These are phyloP conservation scores for Oryza nivara DNA, from an alignment of 176 grass and related monocot species.

Conservation along the genomic window DNA sequence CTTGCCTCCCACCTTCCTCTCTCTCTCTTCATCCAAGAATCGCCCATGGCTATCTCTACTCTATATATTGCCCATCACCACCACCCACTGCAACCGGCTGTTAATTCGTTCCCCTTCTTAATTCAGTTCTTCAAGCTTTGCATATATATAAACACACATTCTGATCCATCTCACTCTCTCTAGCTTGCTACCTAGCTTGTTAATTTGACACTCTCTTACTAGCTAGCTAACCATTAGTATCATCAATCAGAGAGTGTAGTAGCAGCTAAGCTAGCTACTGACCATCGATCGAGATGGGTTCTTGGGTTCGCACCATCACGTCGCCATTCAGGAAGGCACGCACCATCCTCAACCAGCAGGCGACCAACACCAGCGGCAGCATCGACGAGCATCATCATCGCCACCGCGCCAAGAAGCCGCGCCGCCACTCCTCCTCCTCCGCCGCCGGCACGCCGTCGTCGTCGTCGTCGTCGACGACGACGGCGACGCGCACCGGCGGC, in stretches of 20 bases:
- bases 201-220: too few species aligned
- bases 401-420: slow-evolving; percentile 45
- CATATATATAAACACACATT: too few species aligned
- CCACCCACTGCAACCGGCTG: neutral
- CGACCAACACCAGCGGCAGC: neutral
- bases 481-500: neutral
- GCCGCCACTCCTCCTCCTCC: slow-evolving; percentile 2
- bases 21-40: neutral
- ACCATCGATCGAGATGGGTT: slow-evolving; percentile 40
- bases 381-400: slow-evolving; percentile 15
- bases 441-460: neutral
- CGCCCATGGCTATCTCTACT: neutral
- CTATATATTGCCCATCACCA: slow-evolving; percentile 10
- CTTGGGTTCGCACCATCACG: slow-evolving; percentile 68
- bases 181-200: too few species aligned
- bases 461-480: too few species aligned
- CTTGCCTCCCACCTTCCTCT: slow-evolving; percentile 48
- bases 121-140: too few species aligned
- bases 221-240: too few species aligned
- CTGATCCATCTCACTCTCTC: too few species aligned
- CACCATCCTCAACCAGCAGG: slow-evolving; percentile 47
- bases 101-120: too few species aligned
- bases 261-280: too few species aligned
- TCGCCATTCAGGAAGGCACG: slow-evolving; percentile 59
- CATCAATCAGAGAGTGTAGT: too few species aligned